Conservation (phyloP, 192 early-diverging fungal species). For the Backusella australiensis region DNA sequence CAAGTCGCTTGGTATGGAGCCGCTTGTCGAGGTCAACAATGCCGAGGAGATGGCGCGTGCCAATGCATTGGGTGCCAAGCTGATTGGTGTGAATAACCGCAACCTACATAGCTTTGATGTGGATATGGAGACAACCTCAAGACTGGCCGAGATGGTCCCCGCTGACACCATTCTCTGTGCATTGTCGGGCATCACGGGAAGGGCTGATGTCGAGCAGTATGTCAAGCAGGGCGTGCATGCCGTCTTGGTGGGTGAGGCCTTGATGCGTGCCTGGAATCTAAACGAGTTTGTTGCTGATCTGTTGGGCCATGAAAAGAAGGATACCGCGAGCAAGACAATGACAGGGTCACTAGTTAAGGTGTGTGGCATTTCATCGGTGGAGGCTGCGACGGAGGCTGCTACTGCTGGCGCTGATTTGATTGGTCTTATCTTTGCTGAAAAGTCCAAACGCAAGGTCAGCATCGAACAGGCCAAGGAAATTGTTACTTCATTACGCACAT, state of each 20-base stretch:
- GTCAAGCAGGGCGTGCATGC: constrained; percentile 71
- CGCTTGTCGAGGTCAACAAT: constrained; percentile 96
- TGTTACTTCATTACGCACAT: constrained; percentile 59
- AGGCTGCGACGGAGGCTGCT: constrained; percentile 77
- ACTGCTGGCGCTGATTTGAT: constrained; percentile 86
- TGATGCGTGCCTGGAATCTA: constrained; percentile 85
- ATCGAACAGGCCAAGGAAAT: constrained; percentile 66
- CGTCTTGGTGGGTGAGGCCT: constrained; percentile 90
- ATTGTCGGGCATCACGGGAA: constrained; percentile 84
- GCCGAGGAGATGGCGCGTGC: constrained; percentile 86
- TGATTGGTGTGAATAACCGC: constrained; percentile 98
- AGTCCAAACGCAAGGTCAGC: constrained; percentile 75
- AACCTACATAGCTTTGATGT: constrained; percentile 96
- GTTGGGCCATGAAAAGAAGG: constrained; percentile 37
- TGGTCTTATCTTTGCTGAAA: constrained; percentile 89
- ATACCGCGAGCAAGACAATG: neutral
- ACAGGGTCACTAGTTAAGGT: constrained; percentile 74
- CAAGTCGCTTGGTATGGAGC: constrained; percentile 87
- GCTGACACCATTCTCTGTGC: constrained; percentile 76
- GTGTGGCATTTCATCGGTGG: constrained; percentile 82
- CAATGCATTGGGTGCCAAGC: constrained; percentile 71
- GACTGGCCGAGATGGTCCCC: constrained; percentile 78
- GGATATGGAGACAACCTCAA: constrained; percentile 81
- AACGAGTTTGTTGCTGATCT: constrained; percentile 71
- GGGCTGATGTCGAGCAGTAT: constrained; percentile 82